Conservation (phyloP, 2,329 filamentous ascomycete species). For the Colletotrichum sidae region DNA sequence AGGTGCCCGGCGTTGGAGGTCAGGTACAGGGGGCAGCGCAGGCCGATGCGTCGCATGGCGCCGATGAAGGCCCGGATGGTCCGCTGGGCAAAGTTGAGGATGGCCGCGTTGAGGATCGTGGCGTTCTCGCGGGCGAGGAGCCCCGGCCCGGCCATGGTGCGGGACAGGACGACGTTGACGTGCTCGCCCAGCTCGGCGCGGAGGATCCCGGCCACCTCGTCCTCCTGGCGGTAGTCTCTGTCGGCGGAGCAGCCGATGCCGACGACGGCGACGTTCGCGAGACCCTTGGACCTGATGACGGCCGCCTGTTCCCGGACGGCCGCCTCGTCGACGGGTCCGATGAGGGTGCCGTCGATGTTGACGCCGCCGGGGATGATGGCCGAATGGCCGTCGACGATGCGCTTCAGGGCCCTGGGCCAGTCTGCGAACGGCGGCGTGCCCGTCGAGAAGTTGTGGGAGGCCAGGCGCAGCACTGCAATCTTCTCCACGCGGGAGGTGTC, state of each 20-base stretch:
- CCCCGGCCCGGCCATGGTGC: constrained; percentile 50
- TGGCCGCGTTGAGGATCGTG: constrained; percentile 63
- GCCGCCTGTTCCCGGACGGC: constrained; percentile 35
- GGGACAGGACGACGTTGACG: constrained; percentile 43
- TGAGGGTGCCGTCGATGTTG: constrained; percentile 40
- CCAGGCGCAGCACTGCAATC: constrained; percentile 67
- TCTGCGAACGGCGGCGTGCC: constrained; percentile 63
- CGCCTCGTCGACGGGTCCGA: constrained; percentile 33
- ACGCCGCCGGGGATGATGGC: constrained; percentile 39
- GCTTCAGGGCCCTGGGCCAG: constrained; percentile 62
- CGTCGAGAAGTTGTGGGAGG: constrained; percentile 62
- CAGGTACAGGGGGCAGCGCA: constrained; percentile 56
- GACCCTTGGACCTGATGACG: constrained; percentile 40
- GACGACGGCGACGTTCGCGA: constrained; percentile 62
- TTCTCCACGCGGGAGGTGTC: constrained; percentile 59
- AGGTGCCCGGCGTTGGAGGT: constrained; percentile 62
- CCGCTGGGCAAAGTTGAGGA: constrained; percentile 57
- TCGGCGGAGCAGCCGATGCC: constrained; percentile 71
- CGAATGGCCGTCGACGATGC: constrained; percentile 40
- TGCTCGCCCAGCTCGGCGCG: constrained; percentile 51
- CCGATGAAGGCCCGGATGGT: constrained; percentile 58
- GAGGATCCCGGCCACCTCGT: constrained; percentile 60
- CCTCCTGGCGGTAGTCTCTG: constrained; percentile 62
- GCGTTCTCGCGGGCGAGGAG: constrained; percentile 65
- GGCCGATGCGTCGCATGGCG: constrained; percentile 55